Evolutionary conservation across 805 yeast species (phyloP).

Genomic region (Komagataella kurtzmanii): DNA sequence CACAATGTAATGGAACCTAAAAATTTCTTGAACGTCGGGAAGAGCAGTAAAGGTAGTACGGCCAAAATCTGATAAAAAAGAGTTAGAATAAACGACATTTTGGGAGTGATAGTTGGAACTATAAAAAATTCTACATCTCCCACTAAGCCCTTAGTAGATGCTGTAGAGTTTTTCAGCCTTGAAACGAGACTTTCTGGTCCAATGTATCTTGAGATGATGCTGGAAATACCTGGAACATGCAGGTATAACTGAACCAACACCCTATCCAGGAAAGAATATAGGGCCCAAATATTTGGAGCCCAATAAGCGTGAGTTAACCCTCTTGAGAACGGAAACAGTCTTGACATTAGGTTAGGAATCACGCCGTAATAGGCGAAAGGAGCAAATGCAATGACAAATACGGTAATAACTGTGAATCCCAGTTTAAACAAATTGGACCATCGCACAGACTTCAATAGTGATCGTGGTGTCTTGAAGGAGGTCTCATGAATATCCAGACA

Average conservation of each 20-base stretch:
- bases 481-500: conserved; percentile 29
- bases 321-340: conserved; percentile 87
- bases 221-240: conserved; percentile 24
- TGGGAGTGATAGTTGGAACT: conserved; percentile 71
- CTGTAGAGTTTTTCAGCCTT: background rate
- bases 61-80: conserved; percentile 77
- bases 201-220: conserved; percentile 7
- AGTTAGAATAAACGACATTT: conserved; percentile 64
- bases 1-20: conserved; percentile 78
- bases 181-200: background rate
- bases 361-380: conserved; percentile 61
- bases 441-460: conserved; percentile 21
- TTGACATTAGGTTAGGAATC: conserved; percentile 44
- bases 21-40: conserved; percentile 69
- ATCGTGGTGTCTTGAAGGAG: background rate
- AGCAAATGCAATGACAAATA: conserved; percentile 57
- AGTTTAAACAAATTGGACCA: conserved; percentile 51
- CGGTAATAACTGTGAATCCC: conserved; percentile 45
- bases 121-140: conserved; percentile 80
- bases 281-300: conserved; percentile 98
- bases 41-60: conserved; percentile 51
- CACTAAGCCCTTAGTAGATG: conserved; percentile 70
- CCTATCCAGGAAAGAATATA: conserved; percentile 76
- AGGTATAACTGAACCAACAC: conserved; percentile 35
- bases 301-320: conserved; percentile 97